These are phyloP conservation scores for Suhomyces sp. DNA, from an alignment of 805 yeast species.

Conservation along the genomic window DNA sequence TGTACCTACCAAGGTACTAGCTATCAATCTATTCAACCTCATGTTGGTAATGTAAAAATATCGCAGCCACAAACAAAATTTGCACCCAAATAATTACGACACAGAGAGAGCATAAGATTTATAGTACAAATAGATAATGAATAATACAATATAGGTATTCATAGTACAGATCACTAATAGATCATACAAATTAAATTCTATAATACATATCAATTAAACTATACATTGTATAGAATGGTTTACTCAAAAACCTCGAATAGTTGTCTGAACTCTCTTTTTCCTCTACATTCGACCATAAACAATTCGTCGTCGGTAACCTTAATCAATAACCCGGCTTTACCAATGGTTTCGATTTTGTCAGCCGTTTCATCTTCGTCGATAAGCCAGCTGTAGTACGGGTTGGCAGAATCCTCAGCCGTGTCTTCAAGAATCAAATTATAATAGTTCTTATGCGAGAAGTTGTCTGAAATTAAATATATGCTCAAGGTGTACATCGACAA, in stretches of 20 bases:
- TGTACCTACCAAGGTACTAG: background rate
- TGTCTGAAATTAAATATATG: slow-evolving; percentile 29
- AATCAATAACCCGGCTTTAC: slow-evolving; percentile 43
- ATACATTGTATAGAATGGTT: background rate
- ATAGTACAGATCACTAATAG: too few species aligned
- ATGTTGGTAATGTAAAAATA: background rate
- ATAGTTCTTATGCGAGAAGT: slow-evolving; percentile 19
- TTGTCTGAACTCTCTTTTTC: slow-evolving; percentile 37
- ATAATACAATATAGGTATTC: too few species aligned
- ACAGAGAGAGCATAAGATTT: background rate
- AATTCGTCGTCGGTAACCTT: slow-evolving; percentile 27
- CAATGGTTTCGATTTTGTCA: slow-evolving; percentile 34
- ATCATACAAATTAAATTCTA: too few species aligned
- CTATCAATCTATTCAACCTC: background rate
- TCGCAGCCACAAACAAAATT: slow-evolving; percentile 1
- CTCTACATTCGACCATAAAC: slow-evolving; percentile 45
- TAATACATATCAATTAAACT: too few species aligned
- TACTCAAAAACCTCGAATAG: slow-evolving; percentile 21
- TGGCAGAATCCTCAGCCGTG: slow-evolving; percentile 12
- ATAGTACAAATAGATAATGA: background rate
- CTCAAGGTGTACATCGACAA: slow-evolving; percentile 37
- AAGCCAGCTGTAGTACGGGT: slow-evolving; percentile 27
- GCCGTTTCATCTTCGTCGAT: slow-evolving; percentile 28
- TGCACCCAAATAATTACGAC: background rate
- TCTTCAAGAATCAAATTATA: slow-evolving; percentile 28